These are phyloP conservation scores for Lachnellula arida DNA, from an alignment of 2,329 filamentous ascomycete species.

Conservation along the genomic window DNA sequence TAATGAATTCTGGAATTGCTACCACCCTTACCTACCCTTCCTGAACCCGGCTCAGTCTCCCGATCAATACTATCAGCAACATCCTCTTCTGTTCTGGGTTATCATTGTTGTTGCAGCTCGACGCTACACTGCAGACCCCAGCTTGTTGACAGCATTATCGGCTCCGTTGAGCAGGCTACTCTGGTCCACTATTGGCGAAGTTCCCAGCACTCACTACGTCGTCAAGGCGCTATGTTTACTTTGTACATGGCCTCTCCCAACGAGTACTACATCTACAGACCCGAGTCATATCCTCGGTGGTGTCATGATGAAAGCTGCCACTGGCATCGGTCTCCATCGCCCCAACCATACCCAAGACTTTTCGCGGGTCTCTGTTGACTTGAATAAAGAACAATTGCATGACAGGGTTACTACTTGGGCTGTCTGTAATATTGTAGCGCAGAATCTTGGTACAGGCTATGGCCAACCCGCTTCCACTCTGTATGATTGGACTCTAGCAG, in stretches of 20 bases:
- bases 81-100: conserved; percentile 81
- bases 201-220: conserved; percentile 73
- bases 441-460: conserved; percentile 77
- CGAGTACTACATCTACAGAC: conserved; percentile 74
- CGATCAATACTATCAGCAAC: conserved; percentile 71
- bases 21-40: conserved; percentile 75
- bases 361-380: conserved; percentile 66
- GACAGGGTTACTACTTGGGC: conserved; percentile 80
- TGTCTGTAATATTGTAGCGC: conserved; percentile 78
- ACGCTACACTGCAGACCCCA: conserved; percentile 57
- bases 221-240: conserved; percentile 77
- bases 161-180: conserved; percentile 65
- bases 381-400: conserved; percentile 73
- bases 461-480: conserved; percentile 74
- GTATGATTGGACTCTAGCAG: conserved; percentile 69
- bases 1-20: conserved; percentile 68
- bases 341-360: conserved; percentile 82
- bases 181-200: conserved; percentile 72
- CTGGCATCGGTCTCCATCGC: conserved; percentile 75
- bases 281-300: conserved; percentile 74
- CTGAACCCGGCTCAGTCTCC: conserved; percentile 62
- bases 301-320: conserved; percentile 83
- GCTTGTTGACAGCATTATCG: conserved; percentile 61
- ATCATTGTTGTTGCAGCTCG: conserved; percentile 72
- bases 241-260: conserved; percentile 78